Percentiles rank a stretch among this genome's conserved stretches.
These are phyloP conservation scores for Globisporangium canariense DNA, from an alignment of 352 stramenopile genomes.

Conservation along the genomic window DNA sequence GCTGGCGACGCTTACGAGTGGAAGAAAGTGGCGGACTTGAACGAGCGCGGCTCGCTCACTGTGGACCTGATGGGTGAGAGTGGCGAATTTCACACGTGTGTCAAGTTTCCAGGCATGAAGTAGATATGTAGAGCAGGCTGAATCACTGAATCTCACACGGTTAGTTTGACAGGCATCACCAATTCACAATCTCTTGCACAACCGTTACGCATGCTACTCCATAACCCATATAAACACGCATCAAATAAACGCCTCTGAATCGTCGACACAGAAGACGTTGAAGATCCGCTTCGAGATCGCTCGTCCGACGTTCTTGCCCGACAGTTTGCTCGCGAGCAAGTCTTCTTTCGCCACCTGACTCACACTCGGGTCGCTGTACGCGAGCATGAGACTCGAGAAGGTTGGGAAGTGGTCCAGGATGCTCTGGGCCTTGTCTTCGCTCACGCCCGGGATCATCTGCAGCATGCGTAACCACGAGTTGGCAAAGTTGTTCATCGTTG, in stretches of 20 bases:
- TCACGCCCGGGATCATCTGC: conserved; percentile 70
- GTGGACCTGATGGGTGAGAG: conserved; percentile 87
- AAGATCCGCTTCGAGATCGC: conserved; percentile 59
- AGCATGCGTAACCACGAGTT: conserved; percentile 81
- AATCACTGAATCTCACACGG: neutral
- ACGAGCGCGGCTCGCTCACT: conserved; percentile 10
- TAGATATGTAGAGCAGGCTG: neutral
- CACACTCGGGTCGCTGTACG: conserved; percentile 39
- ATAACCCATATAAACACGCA: neutral
- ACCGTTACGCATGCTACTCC: no score
- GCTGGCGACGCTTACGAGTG: conserved; percentile 45
- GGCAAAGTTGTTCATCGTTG: conserved; percentile 39
- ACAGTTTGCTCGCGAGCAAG: conserved; percentile 52
- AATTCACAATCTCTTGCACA: neutral
- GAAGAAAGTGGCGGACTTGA: conserved; percentile 27
- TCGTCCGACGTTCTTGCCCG: conserved; percentile 32
- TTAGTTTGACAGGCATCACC: neutral
- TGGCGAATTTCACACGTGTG: conserved; percentile 90
- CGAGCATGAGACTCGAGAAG: conserved; percentile 41
- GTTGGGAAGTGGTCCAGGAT: conserved; percentile 65
- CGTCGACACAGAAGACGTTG: conserved; percentile 41
- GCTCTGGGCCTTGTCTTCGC: conserved; percentile 64
- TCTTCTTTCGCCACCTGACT: conserved; percentile 43
- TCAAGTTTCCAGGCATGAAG: conserved; percentile 66
- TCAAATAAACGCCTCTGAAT: conserved; percentile 34